Percentiles rank a stretch among this genome's conserved stretches.
These are phyloP conservation scores for Volvox reticuliferus DNA, from an alignment of 139 green algal genomes.

Conservation along the genomic window DNA sequence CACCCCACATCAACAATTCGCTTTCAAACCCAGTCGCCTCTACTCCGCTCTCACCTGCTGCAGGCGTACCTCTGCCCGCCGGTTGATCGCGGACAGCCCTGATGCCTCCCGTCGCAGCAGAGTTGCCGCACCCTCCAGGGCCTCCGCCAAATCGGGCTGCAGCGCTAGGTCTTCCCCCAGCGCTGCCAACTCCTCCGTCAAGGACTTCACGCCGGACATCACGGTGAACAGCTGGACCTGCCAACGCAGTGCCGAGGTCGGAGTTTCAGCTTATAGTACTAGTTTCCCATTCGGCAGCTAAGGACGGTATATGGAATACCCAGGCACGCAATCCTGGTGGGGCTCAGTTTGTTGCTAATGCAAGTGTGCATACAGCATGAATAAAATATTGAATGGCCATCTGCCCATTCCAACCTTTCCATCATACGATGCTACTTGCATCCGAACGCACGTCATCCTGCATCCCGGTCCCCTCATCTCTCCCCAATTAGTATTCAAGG, in stretches of 20 bases:
- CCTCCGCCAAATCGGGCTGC: conserved; percentile 26
- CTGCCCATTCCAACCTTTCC: too few relatives aligned
- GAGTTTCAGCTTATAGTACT: too few relatives aligned
- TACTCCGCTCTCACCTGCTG: conserved; percentile 1
- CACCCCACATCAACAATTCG: too few relatives aligned
- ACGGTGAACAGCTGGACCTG: conserved; percentile 25
- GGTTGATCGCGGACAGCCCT: background rate
- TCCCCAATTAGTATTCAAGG: background rate
- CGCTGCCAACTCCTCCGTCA: conserved; percentile 2
- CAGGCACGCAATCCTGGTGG: too few relatives aligned
- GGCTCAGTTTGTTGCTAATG: too few relatives aligned
- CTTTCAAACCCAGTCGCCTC: too few relatives aligned
- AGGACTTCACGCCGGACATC: background rate
- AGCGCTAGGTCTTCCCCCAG: conserved; percentile 20
- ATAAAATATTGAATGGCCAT: background rate
- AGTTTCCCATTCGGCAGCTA: too few relatives aligned
- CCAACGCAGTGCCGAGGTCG: too few relatives aligned
- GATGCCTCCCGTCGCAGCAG: background rate
- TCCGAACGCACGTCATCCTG: background rate
- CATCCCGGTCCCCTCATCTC: background rate
- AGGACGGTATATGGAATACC: too few relatives aligned
- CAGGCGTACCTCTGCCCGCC: background rate
- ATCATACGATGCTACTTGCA: too few relatives aligned
- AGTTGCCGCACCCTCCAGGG: conserved; percentile 2
- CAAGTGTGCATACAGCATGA: background rate